Conservation (phyloP, 306 rosid genomes). For the Ochetophila trinervis region DNA sequence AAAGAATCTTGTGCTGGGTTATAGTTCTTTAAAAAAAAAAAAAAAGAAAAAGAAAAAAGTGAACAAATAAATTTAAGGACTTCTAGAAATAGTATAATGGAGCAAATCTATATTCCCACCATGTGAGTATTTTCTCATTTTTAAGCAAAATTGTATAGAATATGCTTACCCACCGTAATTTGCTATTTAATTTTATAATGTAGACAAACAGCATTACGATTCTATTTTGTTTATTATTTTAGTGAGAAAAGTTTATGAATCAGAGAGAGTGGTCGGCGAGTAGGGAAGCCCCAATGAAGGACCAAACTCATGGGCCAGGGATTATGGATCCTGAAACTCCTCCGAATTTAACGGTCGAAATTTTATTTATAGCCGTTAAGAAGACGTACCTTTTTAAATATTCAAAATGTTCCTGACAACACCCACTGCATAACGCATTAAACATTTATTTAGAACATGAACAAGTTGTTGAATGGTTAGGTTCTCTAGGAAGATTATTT, state of each 20-base stretch:
- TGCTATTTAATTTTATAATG: too few species aligned
- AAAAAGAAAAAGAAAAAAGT: too few species aligned
- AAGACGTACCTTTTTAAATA: conserved; percentile 18
- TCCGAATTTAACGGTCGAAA: conserved; percentile 47
- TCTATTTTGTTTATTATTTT: background rate
- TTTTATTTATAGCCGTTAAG: conserved; percentile 59
- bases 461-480: background rate
- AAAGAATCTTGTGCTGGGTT: background rate
- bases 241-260: too few species aligned
- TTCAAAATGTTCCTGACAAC: conserved; percentile 21
- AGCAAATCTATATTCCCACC: background rate
- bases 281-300: conserved; percentile 11
- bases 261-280: conserved; percentile 32
- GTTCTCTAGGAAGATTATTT: conserved; percentile 13
- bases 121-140: background rate
- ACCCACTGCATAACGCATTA: background rate
- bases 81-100: background rate
- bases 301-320: conserved; percentile 23
- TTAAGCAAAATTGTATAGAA: background rate
- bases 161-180: background rate
- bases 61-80: background rate
- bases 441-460: background rate
- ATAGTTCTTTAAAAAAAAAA: too few species aligned
- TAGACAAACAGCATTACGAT: too few species aligned
- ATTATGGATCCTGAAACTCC: conserved; percentile 17